A percentile compares a stretch with the other conserved stretches of the same genome.
Conservation (phyloP, 192 early-diverging fungal genomes). For the Dissophora globulifera region DNA sequence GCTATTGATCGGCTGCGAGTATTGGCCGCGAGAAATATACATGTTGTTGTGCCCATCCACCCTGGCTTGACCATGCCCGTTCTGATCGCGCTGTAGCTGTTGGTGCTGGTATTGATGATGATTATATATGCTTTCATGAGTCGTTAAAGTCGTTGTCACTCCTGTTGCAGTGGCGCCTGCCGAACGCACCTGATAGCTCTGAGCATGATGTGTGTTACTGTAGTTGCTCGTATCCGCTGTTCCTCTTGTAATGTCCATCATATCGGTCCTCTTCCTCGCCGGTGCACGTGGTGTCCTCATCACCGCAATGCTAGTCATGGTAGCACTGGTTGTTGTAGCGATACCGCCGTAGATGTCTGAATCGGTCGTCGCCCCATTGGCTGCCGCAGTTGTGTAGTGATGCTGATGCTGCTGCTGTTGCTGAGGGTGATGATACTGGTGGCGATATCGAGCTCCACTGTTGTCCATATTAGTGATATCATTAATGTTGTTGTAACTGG, state of each 20-base stretch:
- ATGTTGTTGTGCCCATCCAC: conserved; percentile 1
- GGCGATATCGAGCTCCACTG: no score
- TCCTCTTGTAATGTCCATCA: no score
- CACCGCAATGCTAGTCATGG: no score
- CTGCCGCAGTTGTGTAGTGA: no score
- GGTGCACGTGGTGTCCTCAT: conserved; percentile 2
- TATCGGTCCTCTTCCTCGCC: not conserved
- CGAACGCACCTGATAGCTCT: no score
- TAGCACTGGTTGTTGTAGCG: no score
- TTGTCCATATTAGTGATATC: no score
- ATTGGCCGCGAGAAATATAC: conserved; percentile 17
- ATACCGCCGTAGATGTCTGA: not conserved
- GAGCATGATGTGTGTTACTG: no score
- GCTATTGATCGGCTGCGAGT: conserved; percentile 9
- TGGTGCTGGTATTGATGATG: not conserved
- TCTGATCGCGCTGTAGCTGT: not conserved
- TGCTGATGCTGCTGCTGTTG: conserved; percentile 8
- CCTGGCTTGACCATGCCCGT: no score
- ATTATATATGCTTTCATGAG: not conserved
- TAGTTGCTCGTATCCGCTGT: no score
- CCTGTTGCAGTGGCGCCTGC: not conserved
- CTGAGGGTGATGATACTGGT: conserved; percentile 13
- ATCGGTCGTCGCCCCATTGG: no score
- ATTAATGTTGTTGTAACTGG: no score
- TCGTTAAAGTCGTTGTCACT: not conserved